Evolutionary conservation across 257 asterid genomes (phyloP), one percentile per base, ranked within the genome.

Genomic region (Salvia miltiorrhiza): DNA sequence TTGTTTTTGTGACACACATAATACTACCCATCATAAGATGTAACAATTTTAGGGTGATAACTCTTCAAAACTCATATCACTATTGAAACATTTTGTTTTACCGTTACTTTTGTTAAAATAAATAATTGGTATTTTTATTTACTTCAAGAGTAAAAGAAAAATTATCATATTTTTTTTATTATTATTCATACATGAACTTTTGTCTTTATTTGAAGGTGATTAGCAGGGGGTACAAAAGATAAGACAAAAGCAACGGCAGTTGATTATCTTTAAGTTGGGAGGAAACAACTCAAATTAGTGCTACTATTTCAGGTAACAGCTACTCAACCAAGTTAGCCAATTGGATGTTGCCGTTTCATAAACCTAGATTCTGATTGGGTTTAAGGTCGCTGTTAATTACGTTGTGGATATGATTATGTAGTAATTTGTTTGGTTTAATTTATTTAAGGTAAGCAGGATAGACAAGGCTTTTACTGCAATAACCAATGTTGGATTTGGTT

Each of bases 301-400:
- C 45, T 44, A 69, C 43, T 43, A 37, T 62, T 20, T 35, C 28
- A 70, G 73, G 56, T 70, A 63, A 28, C 76, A 77, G 30, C n/a
- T 50, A 17, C 43, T 65, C 19, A 67, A 64, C 56, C 48, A 61
- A 39, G 57, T 49, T 28, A 73, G 71, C 76, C 76, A 72, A 61
- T 78, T 37, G 41, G 69, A 39, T 24, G 33, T 62, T 63, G 76
- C 76, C 69, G 75, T 71, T 65, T 59, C 73, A 26, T 23, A 11
- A 50, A 40, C 26, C 44, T 30, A n/a, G 30, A 7, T 9, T 56
- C 63, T 73, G 43, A 77, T 72, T 54, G 65, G 56, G 44, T 52
- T 50, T 19, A 23, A 30, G 47, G 76, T 73, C 65, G 56, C 43
- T 62, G 32, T 72, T 55, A 74, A 44, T 67, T 58, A 19, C 52